Conservation (phyloP, 2,329 filamentous ascomycete species). For the Dactylella cylindrospora region DNA sequence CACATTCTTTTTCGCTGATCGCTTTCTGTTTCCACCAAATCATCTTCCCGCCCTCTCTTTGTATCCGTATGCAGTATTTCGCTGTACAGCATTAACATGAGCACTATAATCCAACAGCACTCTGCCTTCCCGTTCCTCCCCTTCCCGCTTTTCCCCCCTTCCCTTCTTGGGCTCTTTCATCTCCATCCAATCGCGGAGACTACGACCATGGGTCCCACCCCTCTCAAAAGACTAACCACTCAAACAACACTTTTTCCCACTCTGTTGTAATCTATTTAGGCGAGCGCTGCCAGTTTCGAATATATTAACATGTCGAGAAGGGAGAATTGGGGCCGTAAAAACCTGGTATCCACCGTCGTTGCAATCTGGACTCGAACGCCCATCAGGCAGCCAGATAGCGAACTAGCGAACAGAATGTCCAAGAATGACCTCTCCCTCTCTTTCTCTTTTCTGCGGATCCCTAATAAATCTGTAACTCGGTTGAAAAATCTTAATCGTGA, state of each 20-base stretch:
- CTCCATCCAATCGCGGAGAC: no score
- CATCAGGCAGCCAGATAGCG: neutral
- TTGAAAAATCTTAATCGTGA: no score
- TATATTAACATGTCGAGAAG: slow-evolving; percentile 25
- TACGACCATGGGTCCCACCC: no score
- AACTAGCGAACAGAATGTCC: neutral
- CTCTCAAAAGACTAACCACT: neutral
- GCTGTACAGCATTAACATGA: no score
- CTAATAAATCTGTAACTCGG: no score
- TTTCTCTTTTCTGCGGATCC: slow-evolving; percentile 17
- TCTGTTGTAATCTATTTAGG: slow-evolving; percentile 24
- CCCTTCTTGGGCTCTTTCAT: neutral
- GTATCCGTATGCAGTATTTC: no score
- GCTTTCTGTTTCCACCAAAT: no score
- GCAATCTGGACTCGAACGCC: neutral
- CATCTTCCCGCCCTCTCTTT: no score
- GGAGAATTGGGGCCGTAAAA: neutral
- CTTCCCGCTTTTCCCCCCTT: neutral
- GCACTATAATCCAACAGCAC: no score
- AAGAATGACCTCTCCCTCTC: no score
- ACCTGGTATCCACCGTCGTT: slow-evolving; percentile 17
- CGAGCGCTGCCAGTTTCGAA: slow-evolving; percentile 42
- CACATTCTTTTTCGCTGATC: no score
- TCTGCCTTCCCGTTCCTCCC: no score
- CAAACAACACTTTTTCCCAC: neutral